Conservation (phyloP, 208 protist species). For the Kentomonas sorsogonicus region DNA sequence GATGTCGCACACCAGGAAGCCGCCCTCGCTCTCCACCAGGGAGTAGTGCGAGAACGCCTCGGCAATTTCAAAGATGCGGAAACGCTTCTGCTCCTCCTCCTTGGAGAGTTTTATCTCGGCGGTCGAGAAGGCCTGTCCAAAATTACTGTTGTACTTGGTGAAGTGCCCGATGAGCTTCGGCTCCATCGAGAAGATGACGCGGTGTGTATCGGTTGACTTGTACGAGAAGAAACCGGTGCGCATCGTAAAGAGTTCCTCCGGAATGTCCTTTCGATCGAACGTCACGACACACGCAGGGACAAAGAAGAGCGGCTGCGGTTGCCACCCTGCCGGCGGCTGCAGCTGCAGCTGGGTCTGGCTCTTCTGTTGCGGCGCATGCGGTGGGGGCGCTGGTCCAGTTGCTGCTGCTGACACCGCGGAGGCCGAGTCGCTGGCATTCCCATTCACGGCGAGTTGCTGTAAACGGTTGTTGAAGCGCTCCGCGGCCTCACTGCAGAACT, state of each 20-base stretch:
- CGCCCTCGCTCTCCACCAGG: constrained; percentile 33
- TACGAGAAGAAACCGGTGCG: constrained; percentile 67
- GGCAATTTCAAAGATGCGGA: constrained; percentile 47
- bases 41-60: constrained; percentile 82
- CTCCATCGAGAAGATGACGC: constrained; percentile 63
- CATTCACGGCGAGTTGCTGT: too few species aligned
- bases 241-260: constrained; percentile 23
- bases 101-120: constrained; percentile 35
- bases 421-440: too few species aligned
- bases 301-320: too few species aligned
- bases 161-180: constrained; percentile 50
- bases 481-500: constrained; percentile 47
- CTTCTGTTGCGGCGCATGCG: too few species aligned
- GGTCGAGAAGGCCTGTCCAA: constrained; percentile 43
- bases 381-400: too few species aligned
- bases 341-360: too few species aligned
- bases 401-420: too few species aligned
- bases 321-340: too few species aligned
- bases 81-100: constrained; percentile 17
- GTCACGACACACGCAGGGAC: constrained; percentile 49
- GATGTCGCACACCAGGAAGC: constrained; percentile 61
- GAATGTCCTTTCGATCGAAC: constrained; percentile 35
- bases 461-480: constrained; percentile 38
- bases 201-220: constrained; percentile 40
- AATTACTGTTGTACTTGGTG: constrained; percentile 85